phyloP scores from a whole-genome alignment of 1,139 yeast species.

The Schizosaccharomyces versatilis region DNA sequence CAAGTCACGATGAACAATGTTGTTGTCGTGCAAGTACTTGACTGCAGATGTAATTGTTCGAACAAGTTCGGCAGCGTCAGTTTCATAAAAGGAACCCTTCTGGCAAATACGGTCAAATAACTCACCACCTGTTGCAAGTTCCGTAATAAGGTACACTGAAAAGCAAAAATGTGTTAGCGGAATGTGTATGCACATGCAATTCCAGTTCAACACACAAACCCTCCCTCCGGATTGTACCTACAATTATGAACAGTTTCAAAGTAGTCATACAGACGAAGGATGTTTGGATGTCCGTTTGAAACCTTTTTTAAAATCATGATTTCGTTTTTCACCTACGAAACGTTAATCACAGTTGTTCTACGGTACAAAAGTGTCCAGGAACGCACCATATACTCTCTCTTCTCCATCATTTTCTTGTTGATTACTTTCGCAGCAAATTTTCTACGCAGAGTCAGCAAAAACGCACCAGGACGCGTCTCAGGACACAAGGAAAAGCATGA shows the following conservation, averaged over 20 bases:
- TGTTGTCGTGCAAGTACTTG: slow-evolving; percentile 49
- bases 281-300: slow-evolving; percentile 32
- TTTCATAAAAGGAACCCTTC: slow-evolving; percentile 29
- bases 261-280: slow-evolving; percentile 42
- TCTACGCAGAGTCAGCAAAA: slow-evolving; percentile 9
- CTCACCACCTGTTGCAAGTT: slow-evolving; percentile 50
- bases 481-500: neutral
- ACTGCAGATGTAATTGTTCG: slow-evolving; percentile 30
- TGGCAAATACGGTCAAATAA: slow-evolving; percentile 37
- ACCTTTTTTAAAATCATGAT: slow-evolving; percentile 29
- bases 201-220: neutral
- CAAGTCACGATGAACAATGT: slow-evolving; percentile 75
- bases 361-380: neutral
- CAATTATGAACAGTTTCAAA: slow-evolving; percentile 40
- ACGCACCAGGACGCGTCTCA: neutral
- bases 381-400: slow-evolving; percentile 24
- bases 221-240: slow-evolving; percentile 6
- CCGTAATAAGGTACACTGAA: slow-evolving; percentile 36
- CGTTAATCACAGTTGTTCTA: neutral
- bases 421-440: slow-evolving; percentile 25
- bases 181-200: neutral
- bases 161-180: neutral
- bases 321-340: slow-evolving; percentile 27
- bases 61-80: slow-evolving; percentile 31
- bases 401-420: slow-evolving; percentile 24